phyloP scores from a whole-genome alignment of 2,329 filamentous ascomycete species.

The Neonectria punicea region DNA sequence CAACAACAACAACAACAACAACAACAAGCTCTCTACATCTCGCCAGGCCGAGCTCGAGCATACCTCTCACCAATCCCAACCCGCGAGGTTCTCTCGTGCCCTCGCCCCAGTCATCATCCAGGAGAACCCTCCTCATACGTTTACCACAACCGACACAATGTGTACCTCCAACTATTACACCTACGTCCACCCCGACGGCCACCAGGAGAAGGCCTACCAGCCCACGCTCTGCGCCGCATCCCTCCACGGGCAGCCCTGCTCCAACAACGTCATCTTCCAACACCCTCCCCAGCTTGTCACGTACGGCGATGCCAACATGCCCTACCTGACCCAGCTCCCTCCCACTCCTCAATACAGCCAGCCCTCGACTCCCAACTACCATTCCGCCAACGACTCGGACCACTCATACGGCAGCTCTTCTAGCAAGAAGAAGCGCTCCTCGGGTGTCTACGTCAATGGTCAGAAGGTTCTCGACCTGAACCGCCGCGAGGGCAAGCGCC shows the following conservation, averaged over 20 bases:
- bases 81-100: conserved; percentile 19
- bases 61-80: conserved; percentile 12
- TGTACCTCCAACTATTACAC: conserved; percentile 61
- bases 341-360: conserved; percentile 53
- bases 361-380: conserved; percentile 46
- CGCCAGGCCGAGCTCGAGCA: conserved; percentile 23
- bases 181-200: conserved; percentile 59
- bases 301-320: conserved; percentile 44
- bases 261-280: conserved; percentile 52
- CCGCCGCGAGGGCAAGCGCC: conserved; percentile 46
- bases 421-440: conserved; percentile 47
- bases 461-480: conserved; percentile 49
- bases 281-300: conserved; percentile 53
- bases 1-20: conserved; percentile 33
- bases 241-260: conserved; percentile 54
- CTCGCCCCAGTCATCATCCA: conserved; percentile 38
- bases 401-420: conserved; percentile 47
- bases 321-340: conserved; percentile 50
- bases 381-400: conserved; percentile 52
- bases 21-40: conserved; percentile 26
- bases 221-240: conserved; percentile 53
- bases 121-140: conserved; percentile 32
- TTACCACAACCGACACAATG: conserved; percentile 53
- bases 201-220: conserved; percentile 47
- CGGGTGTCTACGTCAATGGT: conserved; percentile 52